These are phyloP conservation scores for Aspergillus hancockii DNA, from an alignment of 495 filamentous ascomycete genomes.

Conservation along the genomic window DNA sequence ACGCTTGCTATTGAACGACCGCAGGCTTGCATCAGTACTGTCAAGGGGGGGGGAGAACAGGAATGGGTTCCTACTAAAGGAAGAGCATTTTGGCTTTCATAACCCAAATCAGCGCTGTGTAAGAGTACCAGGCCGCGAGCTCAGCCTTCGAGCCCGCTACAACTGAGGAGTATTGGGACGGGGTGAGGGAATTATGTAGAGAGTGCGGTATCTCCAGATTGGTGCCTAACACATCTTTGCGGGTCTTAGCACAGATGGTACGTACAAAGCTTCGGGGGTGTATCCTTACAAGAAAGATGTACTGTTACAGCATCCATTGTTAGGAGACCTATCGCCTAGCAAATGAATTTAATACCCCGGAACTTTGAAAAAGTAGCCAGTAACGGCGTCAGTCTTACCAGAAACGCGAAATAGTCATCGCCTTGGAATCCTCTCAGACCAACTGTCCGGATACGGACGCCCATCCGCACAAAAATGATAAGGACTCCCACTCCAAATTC, in stretches of 20 bases:
- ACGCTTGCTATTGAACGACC: not conserved
- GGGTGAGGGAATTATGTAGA: not conserved
- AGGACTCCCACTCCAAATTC: not conserved
- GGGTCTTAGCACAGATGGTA: not conserved
- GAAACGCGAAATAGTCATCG: slow-evolving; percentile 7
- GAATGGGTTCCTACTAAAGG: not conserved
- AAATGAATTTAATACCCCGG: not conserved
- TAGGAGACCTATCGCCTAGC: not conserved
- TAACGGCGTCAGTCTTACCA: not conserved
- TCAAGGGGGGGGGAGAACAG: not conserved
- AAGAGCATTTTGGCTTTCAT: slow-evolving; percentile 9
- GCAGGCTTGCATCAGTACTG: not conserved
- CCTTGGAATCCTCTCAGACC: slow-evolving; percentile 1
- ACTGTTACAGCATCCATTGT: slow-evolving; percentile 8
- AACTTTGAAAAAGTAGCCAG: not conserved
- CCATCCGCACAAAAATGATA: slow-evolving; percentile 5
- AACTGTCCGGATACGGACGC: slow-evolving; percentile 1
- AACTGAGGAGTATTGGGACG: not conserved
- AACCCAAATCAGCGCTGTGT: slow-evolving; percentile 6
- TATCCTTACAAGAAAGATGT: not conserved
- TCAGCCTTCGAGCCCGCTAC: slow-evolving; percentile 1
- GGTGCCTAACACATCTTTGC: slow-evolving; percentile 1
- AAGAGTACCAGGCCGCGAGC: slow-evolving; percentile 7
- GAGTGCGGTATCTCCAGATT: not conserved
- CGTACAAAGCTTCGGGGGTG: not conserved